Evolutionary conservation across 2,329 filamentous ascomycete species (phyloP), one percentile per base, ranked within the genome.

Genomic region (Ophiostoma populinum): DNA sequence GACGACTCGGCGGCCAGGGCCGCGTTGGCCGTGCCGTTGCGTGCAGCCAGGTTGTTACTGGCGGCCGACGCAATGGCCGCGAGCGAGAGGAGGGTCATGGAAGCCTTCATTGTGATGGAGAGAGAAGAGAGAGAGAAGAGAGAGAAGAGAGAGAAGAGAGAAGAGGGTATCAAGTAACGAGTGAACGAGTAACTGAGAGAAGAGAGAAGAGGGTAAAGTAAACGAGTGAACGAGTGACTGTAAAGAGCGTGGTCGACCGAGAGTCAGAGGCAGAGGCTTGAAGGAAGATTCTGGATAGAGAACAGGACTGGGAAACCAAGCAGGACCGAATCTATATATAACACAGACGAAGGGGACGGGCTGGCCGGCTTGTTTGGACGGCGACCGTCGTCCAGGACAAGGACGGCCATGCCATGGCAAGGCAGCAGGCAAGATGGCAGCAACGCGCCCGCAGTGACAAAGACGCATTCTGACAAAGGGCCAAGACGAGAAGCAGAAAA

Each of bases 41-140:
- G 9, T 8, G 5, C 9, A 11, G 19, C 30, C 15, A 19, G 30
- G n/a, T 32, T 7, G 16, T 36, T 26, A 10, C 31, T n/a, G 10
- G 17, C 29, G 16, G 39, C 39, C 17, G 39, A 19, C 10, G 33
- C 33, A n/a, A 21, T 21, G 18, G 24, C 32, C 11, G 37, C 27
- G 6, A 38, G 31, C 16, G 39, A 38, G 19, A 41, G 18, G 12
- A 41, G n/a, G 24, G 35, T 30, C 12, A 36, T 21, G 13, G 36
- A 10, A 5, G 32, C 19, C 39, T 41, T 41, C 39, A 41, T 41
- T 13, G 12, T 36, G 35, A 12, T 17, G 18, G 5, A 16, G 12
- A n/a, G 26, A 15, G 24, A 18, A 16, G 7, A 20, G 13, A 24
- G 13, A 22, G 26, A 32, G 6, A 27, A 22, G 13, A 32, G 12